These are phyloP conservation scores for Pichia kudriavzevii DNA, from an alignment of 1,139 yeast genomes.

Conservation along the genomic window DNA sequence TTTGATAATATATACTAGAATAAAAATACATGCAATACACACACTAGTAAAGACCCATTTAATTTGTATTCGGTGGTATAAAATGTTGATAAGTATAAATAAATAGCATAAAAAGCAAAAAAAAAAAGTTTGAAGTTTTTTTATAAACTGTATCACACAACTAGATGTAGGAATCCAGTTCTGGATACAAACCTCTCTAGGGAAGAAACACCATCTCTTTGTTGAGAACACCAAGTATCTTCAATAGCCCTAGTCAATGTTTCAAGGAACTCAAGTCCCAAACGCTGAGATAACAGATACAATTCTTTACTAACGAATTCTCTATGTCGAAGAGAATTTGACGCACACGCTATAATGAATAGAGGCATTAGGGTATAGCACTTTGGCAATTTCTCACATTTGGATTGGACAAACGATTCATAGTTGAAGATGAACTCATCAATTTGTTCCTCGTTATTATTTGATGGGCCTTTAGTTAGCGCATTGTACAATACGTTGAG, in stretches of 20 bases:
- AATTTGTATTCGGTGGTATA: too few relatives aligned
- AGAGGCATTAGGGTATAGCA: conserved; percentile 23
- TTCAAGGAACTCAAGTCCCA: conserved; percentile 16
- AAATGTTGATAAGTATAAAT: not conserved
- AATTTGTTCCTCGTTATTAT: too few relatives aligned
- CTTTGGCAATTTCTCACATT: conserved; percentile 5
- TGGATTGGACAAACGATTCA: conserved; percentile 9
- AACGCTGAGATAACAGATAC: conserved; percentile 16
- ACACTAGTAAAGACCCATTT: too few relatives aligned
- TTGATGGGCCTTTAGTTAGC: too few relatives aligned
- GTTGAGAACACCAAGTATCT: conserved; percentile 24
- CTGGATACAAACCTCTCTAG: conserved; percentile 16
- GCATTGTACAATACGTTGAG: too few relatives aligned
- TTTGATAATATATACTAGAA: too few relatives aligned
- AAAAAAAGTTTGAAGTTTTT: too few relatives aligned
- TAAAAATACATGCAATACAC: too few relatives aligned
- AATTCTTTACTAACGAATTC: conserved; percentile 24
- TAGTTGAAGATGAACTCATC: conserved; percentile 24
- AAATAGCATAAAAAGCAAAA: not conserved
- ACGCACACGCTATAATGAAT: conserved; percentile 29
- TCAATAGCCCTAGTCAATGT: conserved; percentile 21
- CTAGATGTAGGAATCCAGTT: conserved; percentile 14
- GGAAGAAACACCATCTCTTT: conserved; percentile 10
- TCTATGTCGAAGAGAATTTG: conserved; percentile 22
- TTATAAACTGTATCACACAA: too few relatives aligned